Conservation (phyloP, 2,329 filamentous ascomycete genomes). For the Trichoderma atrobrunneum region DNA sequence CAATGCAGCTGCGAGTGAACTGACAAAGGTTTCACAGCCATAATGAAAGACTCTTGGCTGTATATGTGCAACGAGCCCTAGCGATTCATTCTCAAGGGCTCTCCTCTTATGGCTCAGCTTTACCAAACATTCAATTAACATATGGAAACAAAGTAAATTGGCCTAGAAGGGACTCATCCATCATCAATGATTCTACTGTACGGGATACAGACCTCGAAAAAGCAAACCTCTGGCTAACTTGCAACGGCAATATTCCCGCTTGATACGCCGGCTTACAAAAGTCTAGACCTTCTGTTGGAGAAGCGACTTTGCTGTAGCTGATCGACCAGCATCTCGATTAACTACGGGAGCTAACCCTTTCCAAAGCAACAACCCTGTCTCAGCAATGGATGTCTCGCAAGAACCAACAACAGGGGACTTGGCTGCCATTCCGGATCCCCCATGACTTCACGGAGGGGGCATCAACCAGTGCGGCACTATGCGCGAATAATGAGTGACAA, state of each 20-base stretch:
- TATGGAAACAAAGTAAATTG: neutral
- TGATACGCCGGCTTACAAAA: neutral
- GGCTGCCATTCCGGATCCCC: neutral
- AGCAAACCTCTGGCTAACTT: neutral
- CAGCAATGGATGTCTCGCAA: neutral
- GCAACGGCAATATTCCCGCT: neutral
- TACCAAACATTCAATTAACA: neutral
- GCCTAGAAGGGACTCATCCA: neutral
- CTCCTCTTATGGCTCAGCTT: neutral
- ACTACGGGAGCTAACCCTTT: neutral
- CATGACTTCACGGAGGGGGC: neutral
- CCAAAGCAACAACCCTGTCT: neutral
- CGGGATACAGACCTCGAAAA: neutral
- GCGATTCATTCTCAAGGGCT: neutral
- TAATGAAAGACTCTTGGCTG: neutral
- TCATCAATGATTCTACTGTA: neutral
- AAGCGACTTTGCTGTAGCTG: neutral
- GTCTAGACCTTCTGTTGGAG: neutral
- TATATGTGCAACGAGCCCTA: neutral
- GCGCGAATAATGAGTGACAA: neutral
- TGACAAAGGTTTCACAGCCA: neutral
- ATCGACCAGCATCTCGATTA: slow-evolving; percentile 11
- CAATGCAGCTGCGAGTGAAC: neutral
- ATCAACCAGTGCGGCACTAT: neutral
- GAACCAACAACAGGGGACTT: neutral